Evolutionary conservation across 1,139 yeast genomes (phyloP).

Genomic region (Casaregolazyma suthepensis): DNA sequence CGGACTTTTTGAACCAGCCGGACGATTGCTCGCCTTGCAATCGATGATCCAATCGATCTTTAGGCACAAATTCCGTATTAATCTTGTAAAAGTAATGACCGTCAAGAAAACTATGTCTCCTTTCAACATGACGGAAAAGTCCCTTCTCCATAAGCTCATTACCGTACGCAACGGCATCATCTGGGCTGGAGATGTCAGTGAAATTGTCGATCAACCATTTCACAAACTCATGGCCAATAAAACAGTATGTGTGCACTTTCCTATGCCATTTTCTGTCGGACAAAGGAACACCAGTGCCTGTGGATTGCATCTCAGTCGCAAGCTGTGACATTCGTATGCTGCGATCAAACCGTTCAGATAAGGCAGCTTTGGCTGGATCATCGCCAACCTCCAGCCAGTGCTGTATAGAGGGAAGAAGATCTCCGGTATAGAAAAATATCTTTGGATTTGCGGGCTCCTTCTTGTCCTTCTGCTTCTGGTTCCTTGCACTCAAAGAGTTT

Average conservation of each 20-base stretch:
- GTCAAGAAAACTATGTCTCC: constrained; percentile 76
- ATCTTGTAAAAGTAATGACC: constrained; percentile 89
- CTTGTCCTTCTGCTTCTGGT: constrained; percentile 32
- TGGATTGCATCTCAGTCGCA: constrained; percentile 61
- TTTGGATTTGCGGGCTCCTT: constrained; percentile 62
- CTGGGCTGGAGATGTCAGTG: constrained; percentile 71
- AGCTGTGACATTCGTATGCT: constrained; percentile 43
- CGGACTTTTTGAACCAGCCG: constrained; percentile 7
- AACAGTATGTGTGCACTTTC: constrained; percentile 69
- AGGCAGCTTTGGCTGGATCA: constrained; percentile 14
- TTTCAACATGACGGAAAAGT: constrained; percentile 72
- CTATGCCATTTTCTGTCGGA: constrained; percentile 91
- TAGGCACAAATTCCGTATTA: constrained; percentile 45
- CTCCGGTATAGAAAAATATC: constrained; percentile 82
- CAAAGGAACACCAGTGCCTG: constrained; percentile 46
- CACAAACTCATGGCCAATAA: constrained; percentile 79
- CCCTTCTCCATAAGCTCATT: constrained; percentile 67
- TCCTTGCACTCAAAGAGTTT: constrained; percentile 45
- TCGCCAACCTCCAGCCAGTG: constrained; percentile 34
- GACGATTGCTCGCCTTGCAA: neutral
- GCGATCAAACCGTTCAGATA: constrained; percentile 27
- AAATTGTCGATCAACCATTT: constrained; percentile 77
- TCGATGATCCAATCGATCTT: constrained; percentile 8
- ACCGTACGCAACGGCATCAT: constrained; percentile 77
- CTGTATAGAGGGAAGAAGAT: constrained; percentile 59